These are phyloP conservation scores for Moesziomyces antarcticus DNA, from an alignment of 1,284 basidiomycete species.

Conservation along the genomic window DNA sequence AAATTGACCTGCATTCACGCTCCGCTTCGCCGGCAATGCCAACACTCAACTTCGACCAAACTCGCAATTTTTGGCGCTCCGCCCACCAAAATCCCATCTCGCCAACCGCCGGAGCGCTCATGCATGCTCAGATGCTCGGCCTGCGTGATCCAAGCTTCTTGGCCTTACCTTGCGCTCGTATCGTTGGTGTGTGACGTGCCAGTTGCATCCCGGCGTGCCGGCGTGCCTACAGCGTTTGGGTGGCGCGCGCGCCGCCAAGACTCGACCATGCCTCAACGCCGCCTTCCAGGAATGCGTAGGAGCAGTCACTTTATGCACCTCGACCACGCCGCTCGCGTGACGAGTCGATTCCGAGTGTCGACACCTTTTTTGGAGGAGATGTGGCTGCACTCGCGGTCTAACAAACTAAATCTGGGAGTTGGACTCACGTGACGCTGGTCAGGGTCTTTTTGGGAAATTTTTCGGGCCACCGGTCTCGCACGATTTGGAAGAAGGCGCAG, in stretches of 20 bases:
- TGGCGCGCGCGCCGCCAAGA: no score
- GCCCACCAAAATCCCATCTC: neutral
- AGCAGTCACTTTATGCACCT: no score
- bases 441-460: constrained; percentile 15
- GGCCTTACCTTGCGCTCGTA: neutral
- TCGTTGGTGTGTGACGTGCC: no score
- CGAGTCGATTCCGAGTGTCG: no score
- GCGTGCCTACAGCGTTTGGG: no score
- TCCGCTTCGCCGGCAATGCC: constrained; percentile 8
- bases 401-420: no score
- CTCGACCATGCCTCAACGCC: neutral
- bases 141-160: constrained; percentile 10
- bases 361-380: no score
- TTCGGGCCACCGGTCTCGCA: constrained; percentile 4
- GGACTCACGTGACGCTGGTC: constrained; percentile 11
- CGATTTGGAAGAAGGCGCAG: neutral
- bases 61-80: no score
- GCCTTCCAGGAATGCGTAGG: neutral
- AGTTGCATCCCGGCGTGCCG: no score
- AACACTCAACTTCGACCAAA: constrained; percentile 6
- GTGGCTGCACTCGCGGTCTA: no score
- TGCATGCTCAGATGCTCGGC: neutral
- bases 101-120: neutral
- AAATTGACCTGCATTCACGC: neutral
- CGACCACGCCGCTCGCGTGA: constrained; percentile 1